These are phyloP conservation scores for Mycena rosella DNA, from an alignment of 768 basidiomycete species.

Conservation along the genomic window DNA sequence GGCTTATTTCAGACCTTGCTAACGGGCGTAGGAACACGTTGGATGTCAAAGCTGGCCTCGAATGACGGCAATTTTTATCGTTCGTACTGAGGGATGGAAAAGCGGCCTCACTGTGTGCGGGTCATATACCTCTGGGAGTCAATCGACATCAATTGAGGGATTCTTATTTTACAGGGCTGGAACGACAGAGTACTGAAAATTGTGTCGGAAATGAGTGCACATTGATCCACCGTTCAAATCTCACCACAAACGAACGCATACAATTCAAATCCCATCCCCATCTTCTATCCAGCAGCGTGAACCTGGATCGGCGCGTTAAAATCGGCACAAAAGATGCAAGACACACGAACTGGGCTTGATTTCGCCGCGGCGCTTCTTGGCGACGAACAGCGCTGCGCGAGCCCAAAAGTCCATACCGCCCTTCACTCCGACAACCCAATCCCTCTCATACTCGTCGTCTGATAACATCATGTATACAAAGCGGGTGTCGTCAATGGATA, in stretches of 20 bases:
- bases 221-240: too few species aligned
- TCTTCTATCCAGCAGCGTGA: constrained; percentile 20
- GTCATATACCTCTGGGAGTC: too few species aligned
- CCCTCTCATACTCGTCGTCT: background rate
- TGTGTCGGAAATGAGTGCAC: too few species aligned
- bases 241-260: background rate
- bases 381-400: background rate
- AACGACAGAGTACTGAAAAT: too few species aligned
- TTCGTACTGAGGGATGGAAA: too few species aligned
- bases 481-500: background rate
- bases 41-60: too few species aligned
- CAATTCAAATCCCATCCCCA: constrained; percentile 12
- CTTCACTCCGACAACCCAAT: background rate
- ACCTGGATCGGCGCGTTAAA: background rate
- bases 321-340: background rate
- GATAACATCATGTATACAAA: background rate
- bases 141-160: too few species aligned
- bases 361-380: constrained; percentile 10
- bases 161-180: too few species aligned
- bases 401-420: constrained; percentile 12
- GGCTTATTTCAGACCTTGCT: too few species aligned
- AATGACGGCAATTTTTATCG: too few species aligned
- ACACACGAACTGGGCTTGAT: constrained; percentile 1
- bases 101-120: too few species aligned
- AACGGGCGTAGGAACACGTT: too few species aligned